Percentiles rank a stretch among this genome's conserved stretches.
Evolutionary conservation across 305 asterid genomes (phyloP).

Genomic region (Ilex paraguariensis): DNA sequence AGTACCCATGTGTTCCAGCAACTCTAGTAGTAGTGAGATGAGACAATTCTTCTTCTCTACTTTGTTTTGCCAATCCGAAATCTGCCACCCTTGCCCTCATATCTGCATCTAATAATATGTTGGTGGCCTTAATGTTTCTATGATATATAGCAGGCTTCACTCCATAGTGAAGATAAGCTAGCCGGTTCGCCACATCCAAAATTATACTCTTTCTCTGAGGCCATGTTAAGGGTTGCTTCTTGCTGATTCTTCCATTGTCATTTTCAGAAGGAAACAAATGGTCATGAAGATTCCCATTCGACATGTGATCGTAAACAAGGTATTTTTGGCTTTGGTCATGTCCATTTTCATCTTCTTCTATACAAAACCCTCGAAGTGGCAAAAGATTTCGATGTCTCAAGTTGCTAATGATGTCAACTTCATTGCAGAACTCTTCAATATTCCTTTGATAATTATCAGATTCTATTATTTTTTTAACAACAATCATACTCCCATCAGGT

Average conservation of each 20-base stretch:
- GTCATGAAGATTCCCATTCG: slow-evolving; percentile 71
- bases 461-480: slow-evolving; percentile 66
- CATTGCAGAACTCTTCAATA: slow-evolving; percentile 64
- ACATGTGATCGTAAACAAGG: slow-evolving; percentile 82
- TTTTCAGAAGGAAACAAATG: slow-evolving; percentile 38
- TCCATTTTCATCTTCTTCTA: slow-evolving; percentile 38
- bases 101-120: slow-evolving; percentile 64
- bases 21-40: slow-evolving; percentile 85
- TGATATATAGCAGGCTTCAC: slow-evolving; percentile 81
- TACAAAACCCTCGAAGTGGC: slow-evolving; percentile 79
- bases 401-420: slow-evolving; percentile 84
- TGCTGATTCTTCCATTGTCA: slow-evolving; percentile 6
- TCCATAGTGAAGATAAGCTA: slow-evolving; percentile 73
- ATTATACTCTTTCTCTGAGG: slow-evolving; percentile 71
- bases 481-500: slow-evolving; percentile 60
- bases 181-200: slow-evolving; percentile 76
- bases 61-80: slow-evolving; percentile 75
- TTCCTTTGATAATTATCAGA: slow-evolving; percentile 56
- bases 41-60: slow-evolving; percentile 56
- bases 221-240: slow-evolving; percentile 51
- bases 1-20: slow-evolving; percentile 88
- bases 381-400: slow-evolving; percentile 82
- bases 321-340: slow-evolving; percentile 47
- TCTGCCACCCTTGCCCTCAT: slow-evolving; percentile 94
- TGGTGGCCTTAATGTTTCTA: slow-evolving; percentile 77